Conservation (phyloP, 164 flowering plant genomes). For the Tinospora cordifolia region DNA sequence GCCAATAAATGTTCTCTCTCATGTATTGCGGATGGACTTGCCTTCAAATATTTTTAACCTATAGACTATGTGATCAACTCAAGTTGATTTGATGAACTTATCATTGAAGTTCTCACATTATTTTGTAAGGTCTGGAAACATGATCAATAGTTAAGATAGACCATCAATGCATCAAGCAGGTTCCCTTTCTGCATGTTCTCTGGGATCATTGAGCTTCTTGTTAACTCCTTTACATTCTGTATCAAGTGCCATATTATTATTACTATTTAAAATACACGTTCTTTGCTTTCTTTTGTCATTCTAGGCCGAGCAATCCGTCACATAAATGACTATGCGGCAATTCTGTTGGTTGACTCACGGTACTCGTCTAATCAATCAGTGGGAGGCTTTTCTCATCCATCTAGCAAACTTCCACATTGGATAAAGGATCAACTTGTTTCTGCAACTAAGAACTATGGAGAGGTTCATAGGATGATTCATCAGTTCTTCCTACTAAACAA, state of each 20-base stretch:
- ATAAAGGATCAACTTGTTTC: constrained; percentile 62
- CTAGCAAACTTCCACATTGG: constrained; percentile 90
- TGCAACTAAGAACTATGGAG: constrained; percentile 58
- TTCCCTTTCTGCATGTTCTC: not conserved
- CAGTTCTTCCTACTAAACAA: constrained; percentile 76
- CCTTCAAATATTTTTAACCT: not conserved
- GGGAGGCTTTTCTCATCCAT: constrained; percentile 42
- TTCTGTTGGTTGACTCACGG: constrained; percentile 77
- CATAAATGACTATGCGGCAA: constrained; percentile 84
- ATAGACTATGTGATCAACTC: no score
- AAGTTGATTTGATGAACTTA: not conserved
- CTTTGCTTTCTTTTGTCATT: constrained; percentile 10
- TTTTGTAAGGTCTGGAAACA: not conserved
- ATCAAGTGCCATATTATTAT: not conserved
- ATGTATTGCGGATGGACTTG: not conserved
- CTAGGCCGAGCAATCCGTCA: constrained; percentile 94
- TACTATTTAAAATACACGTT: not conserved
- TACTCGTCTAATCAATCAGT: constrained; percentile 51
- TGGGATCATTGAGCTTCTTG: not conserved
- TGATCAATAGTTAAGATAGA: not conserved
- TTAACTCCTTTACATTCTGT: not conserved
- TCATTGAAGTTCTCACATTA: not conserved
- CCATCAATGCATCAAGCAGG: not conserved
- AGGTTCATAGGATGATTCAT: constrained; percentile 64
- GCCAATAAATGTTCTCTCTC: constrained; percentile 1